phyloP scores from a whole-genome alignment of 1,139 yeast genomes.

The Pneumocystis carinii region DNA sequence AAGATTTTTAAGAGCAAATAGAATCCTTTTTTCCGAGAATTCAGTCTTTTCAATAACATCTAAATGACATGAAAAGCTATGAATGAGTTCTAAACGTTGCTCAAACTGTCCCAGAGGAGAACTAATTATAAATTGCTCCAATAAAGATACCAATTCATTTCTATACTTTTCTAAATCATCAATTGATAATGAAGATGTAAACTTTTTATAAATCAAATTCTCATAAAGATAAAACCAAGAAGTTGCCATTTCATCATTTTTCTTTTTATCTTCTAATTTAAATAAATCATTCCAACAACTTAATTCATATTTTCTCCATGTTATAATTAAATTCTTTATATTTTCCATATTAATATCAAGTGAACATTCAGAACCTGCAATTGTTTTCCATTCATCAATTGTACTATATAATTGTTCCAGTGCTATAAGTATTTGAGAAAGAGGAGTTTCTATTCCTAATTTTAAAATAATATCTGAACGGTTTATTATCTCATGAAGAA shows the following conservation, averaged over 20 bases:
- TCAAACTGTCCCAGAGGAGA: slow-evolving; percentile 47
- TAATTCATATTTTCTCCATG: slow-evolving; percentile 82
- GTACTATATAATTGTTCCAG: slow-evolving; percentile 74
- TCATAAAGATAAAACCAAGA: slow-evolving; percentile 94
- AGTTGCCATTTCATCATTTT: slow-evolving; percentile 44
- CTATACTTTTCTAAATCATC: slow-evolving; percentile 26
- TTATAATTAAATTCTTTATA: slow-evolving; percentile 54
- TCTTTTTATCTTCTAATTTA: slow-evolving; percentile 42
- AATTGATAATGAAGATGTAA: slow-evolving; percentile 16
- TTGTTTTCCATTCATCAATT: slow-evolving; percentile 85
- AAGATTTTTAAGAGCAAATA: slow-evolving; percentile 44
- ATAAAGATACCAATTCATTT: slow-evolving; percentile 43
- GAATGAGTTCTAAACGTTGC: slow-evolving; percentile 46
- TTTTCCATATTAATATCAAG: slow-evolving; percentile 40
- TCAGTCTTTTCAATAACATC: neutral
- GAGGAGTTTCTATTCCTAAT: slow-evolving; percentile 52
- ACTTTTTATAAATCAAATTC: slow-evolving; percentile 29
- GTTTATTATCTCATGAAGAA: slow-evolving; percentile 50
- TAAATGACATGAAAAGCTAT: slow-evolving; percentile 9
- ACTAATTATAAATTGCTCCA: slow-evolving; percentile 62
- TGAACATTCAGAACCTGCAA: slow-evolving; percentile 68
- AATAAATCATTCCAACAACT: slow-evolving; percentile 74
- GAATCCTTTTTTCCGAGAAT: slow-evolving; percentile 11
- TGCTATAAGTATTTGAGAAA: slow-evolving; percentile 65
- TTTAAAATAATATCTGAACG: slow-evolving; percentile 54